Percentiles rank a stretch among this genome's conserved stretches.
phyloP scores from a whole-genome alignment of 2,329 filamentous ascomycete genomes.

The Lasiodiplodia citricola region DNA sequence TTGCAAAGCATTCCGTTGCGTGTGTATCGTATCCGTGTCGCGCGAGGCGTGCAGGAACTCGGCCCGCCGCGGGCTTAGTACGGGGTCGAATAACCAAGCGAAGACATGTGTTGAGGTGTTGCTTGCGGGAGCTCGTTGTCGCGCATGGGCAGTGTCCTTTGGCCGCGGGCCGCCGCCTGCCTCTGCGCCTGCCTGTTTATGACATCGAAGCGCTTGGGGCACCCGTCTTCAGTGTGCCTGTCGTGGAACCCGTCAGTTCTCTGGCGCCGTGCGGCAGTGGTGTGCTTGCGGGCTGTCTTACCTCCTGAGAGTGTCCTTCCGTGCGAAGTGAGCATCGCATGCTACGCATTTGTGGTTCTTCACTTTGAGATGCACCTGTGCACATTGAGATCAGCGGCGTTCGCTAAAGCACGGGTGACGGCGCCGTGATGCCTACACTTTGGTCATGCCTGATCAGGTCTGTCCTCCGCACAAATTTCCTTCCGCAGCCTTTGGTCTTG shows the following conservation, averaged over 20 bases:
- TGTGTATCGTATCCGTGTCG: constrained; percentile 4
- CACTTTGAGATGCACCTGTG: constrained; percentile 73
- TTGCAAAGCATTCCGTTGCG: constrained; percentile 9
- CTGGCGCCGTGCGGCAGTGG: constrained; percentile 3
- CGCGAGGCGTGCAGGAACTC: constrained; percentile 5
- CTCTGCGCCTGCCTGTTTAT: constrained; percentile 10
- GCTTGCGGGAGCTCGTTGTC: neutral
- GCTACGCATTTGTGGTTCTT: constrained; percentile 72
- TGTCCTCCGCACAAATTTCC: constrained; percentile 81
- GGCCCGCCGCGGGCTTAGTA: constrained; percentile 1
- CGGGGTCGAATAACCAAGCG: neutral
- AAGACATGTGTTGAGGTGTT: neutral
- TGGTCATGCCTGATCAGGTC: constrained; percentile 67
- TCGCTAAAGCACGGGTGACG: neutral
- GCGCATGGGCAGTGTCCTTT: neutral
- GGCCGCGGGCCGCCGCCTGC: neutral
- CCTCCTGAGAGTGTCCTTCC: constrained; percentile 84
- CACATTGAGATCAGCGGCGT: constrained; percentile 14
- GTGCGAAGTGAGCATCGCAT: constrained; percentile 74
- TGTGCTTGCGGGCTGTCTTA: constrained; percentile 46
- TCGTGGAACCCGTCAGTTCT: constrained; percentile 2
- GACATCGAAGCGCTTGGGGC: constrained; percentile 60
- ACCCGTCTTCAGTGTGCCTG: constrained; percentile 79
- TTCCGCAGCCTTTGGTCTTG: constrained; percentile 67
- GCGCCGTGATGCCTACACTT: constrained; percentile 51